A percentile compares a stretch with the other conserved stretches of the same genome.
These are phyloP conservation scores for Calycina herbarum DNA, from an alignment of 2,329 filamentous ascomycete species.

Conservation along the genomic window DNA sequence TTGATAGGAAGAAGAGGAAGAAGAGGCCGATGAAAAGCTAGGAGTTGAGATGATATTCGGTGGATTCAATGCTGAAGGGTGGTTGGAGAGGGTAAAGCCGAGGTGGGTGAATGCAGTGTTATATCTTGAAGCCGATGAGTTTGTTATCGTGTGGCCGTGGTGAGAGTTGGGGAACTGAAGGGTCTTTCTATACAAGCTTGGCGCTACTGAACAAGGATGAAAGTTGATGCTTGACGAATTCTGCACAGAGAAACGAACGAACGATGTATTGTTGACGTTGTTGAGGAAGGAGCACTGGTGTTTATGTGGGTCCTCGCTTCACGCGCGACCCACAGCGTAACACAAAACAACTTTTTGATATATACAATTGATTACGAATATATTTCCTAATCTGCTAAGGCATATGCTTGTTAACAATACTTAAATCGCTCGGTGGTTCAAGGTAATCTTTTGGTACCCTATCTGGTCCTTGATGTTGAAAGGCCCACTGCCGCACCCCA, in stretches of 20 bases:
- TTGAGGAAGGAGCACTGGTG: not conserved
- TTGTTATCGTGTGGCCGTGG: not conserved
- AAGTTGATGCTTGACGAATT: not conserved
- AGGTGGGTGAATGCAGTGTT: too few relatives aligned
- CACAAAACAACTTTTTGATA: not conserved
- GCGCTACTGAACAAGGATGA: not conserved
- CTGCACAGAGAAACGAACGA: not conserved
- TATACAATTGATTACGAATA: not conserved
- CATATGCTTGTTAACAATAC: constrained; percentile 25
- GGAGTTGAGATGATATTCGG: too few relatives aligned
- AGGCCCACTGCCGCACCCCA: constrained; percentile 48
- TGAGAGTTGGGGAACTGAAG: not conserved
- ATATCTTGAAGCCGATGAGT: not conserved
- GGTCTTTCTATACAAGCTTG: not conserved
- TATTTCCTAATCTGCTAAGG: constrained; percentile 18
- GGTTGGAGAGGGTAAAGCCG: too few relatives aligned
- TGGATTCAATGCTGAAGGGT: too few relatives aligned
- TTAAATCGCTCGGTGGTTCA: constrained; percentile 17
- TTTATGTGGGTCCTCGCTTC: not conserved
- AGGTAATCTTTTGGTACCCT: constrained; percentile 24
- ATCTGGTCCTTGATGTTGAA: constrained; percentile 43
- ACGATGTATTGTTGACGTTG: not conserved
- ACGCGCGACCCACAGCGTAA: not conserved
- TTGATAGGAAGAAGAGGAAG: too few relatives aligned
- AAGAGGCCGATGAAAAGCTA: too few relatives aligned